Evolutionary conservation across 257 asterid genomes (phyloP), one percentile per base, ranked within the genome.

Genomic region (Scutellaria barbata): DNA sequence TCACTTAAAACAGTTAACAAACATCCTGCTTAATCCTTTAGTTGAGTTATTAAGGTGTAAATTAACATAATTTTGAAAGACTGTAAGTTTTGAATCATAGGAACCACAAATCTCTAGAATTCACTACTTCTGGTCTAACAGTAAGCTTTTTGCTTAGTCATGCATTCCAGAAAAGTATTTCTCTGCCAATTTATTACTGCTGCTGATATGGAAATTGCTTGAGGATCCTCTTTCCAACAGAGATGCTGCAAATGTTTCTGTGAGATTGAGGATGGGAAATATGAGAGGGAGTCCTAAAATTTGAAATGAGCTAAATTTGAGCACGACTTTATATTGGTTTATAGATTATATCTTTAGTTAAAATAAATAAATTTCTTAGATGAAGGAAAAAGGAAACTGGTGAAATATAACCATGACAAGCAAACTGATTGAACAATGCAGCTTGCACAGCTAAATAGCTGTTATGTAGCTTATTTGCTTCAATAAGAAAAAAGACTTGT

Each of bases 361-460:
- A 18, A 45, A 10, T 43, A 11, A 50, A 33, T 66, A 13, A 30
- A 30, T 25, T 12, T 13, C 6, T 30, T 30, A 5, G 52, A 17
- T 18, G 35, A 43, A 13, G 42, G 11, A 45, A 20, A 63, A 11
- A 22, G 17, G 47, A 6, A 13, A 35, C 10, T 52, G 5, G 73
- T 75, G 71, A 75, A 59, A 30, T 22, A 40, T 30, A 54, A 53
- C 53, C 52, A 72, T 62, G 64, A 62, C 43, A 17, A 61, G 61
- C 46, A 72, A 42, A 41, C 41, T 72, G 69, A 51, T 43, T 7
- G 40, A 59, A 11, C 20, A n/a, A 70, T 37, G 10, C 54, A 18
- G 41, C 35, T 17, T 37, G 12, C n/a, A 45, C 61, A 43, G 40
- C 37, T 14, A 43, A 59, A 41, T 18, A 62, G 54, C 13, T 69